Conservation (phyloP, 208 protist genomes). For the Vickermania spadyakhi region DNA sequence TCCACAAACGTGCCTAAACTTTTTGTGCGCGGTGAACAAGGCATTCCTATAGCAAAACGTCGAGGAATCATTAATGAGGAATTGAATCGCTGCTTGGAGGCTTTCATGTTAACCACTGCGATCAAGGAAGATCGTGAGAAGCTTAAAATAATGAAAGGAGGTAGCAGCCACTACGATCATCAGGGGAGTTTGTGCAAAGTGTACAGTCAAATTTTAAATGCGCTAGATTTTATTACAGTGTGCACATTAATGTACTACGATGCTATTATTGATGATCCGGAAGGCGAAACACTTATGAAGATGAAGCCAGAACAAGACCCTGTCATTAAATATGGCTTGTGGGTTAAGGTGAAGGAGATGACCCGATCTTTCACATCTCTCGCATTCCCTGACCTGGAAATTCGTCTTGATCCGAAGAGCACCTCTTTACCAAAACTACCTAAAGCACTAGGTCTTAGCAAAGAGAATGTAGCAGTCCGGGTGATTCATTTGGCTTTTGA, state of each 20-base stretch:
- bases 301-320: slow-evolving; percentile 28
- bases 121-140: slow-evolving; percentile 58
- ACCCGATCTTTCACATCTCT: slow-evolving; percentile 80
- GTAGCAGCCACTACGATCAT: slow-evolving; percentile 18
- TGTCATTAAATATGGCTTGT: slow-evolving; percentile 83
- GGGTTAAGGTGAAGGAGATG: slow-evolving; percentile 83
- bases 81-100: slow-evolving; percentile 55
- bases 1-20: slow-evolving; percentile 8
- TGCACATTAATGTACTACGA: slow-evolving; percentile 75
- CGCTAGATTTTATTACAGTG: slow-evolving; percentile 74
- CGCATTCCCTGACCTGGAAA: slow-evolving; percentile 59
- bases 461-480: slow-evolving; percentile 82
- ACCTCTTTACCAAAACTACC: slow-evolving; percentile 65
- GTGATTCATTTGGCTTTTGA: slow-evolving; percentile 84
- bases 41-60: slow-evolving; percentile 27
- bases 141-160: background rate
- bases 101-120: slow-evolving; percentile 52
- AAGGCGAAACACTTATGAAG: slow-evolving; percentile 66
- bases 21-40: slow-evolving; percentile 53
- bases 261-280: slow-evolving; percentile 51
- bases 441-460: slow-evolving; percentile 78
- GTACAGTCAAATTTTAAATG: slow-evolving; percentile 41
- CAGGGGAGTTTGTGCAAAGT: slow-evolving; percentile 33
- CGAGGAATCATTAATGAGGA: slow-evolving; percentile 39
- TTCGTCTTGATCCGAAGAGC: slow-evolving; percentile 81